Base-by-base conservation (phyloP, 805 yeast genomes). In the Candida fluviatilis region DNA sequence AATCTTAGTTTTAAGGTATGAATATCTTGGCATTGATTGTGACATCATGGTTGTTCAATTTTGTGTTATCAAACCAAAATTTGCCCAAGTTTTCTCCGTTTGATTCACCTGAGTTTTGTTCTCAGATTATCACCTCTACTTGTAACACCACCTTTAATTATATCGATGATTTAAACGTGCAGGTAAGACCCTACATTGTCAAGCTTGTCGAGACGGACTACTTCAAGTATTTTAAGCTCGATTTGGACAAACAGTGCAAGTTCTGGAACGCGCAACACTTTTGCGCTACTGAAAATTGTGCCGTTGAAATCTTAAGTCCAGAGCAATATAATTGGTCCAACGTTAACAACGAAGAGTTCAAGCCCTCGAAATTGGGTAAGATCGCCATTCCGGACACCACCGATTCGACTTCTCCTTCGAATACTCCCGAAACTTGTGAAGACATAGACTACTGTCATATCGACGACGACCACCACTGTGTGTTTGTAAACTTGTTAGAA, bases 251-350 rank as follows among this genome's bases (percentile, higher is more conserved):
- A 46, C 76, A 77, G 57, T 89, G 99, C 60, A 91, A 95, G 18
- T 89, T 84, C 58, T 85, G 87, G 89, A 78, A 78, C 47, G 88
- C 81, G 49, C 73, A 73, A 52, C 95, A 90, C 31, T 79, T 84
- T 52, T 89, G 97, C 57, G 85, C 89, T 44, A 86, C 88, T 53
- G 73, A 86, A 46, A 82, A 87, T 39, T 89, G 97, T 63, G 95
- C 96, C 1, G 95, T 89, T 30, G 95, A 89, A 56, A 76, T 87
- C 2, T 54, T 66, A 41, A 57, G 64, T 3, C 75, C 85, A 10
- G 86, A 80, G 36, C 85, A 83, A 48, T 84, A 83, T 72, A 72
- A 73, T 46, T 78, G 80, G 62, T 59, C 82, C 30, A 85, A 88
- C 2, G 54, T 64, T 8, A 52, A 54, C 24, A 48, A 51, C 37